Conservation (phyloP, 768 basidiomycete species). For the Mycena maculata region DNA sequence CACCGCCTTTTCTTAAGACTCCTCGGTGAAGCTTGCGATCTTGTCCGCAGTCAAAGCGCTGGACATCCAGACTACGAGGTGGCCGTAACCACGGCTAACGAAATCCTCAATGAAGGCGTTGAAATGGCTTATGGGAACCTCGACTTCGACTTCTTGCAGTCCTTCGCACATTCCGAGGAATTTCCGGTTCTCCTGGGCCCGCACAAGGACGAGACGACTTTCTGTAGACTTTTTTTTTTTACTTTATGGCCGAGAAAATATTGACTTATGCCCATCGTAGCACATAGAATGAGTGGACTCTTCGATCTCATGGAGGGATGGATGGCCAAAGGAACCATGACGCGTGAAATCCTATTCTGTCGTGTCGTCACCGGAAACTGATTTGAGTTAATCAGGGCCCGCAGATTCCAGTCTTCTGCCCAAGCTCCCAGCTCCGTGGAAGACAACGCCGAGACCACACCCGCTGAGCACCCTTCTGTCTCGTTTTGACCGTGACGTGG, state of each 20-base stretch:
- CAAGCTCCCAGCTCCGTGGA: background rate
- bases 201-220: background rate
- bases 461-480: background rate
- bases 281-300: background rate
- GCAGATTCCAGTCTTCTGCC: background rate
- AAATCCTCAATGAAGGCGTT: background rate
- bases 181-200: conserved; percentile 5
- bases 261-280: background rate
- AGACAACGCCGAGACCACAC: background rate
- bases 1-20: conserved; percentile 1
- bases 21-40: background rate
- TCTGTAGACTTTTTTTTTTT: background rate
- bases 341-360: background rate
- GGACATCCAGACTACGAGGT: background rate
- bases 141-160: conserved; percentile 10
- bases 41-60: background rate
- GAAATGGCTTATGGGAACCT: background rate
- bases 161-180: conserved; percentile 12
- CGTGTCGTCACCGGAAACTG: background rate
- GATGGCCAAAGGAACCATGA: background rate
- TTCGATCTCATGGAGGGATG: background rate
- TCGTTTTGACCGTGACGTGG: background rate
- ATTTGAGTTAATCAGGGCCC: too few species aligned
- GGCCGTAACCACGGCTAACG: background rate
- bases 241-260: background rate